A percentile compares a stretch with the other conserved stretches of the same genome.
Conservation (phyloP, 108 stramenopile species). For the Pseudonitzschia multistriata region DNA sequence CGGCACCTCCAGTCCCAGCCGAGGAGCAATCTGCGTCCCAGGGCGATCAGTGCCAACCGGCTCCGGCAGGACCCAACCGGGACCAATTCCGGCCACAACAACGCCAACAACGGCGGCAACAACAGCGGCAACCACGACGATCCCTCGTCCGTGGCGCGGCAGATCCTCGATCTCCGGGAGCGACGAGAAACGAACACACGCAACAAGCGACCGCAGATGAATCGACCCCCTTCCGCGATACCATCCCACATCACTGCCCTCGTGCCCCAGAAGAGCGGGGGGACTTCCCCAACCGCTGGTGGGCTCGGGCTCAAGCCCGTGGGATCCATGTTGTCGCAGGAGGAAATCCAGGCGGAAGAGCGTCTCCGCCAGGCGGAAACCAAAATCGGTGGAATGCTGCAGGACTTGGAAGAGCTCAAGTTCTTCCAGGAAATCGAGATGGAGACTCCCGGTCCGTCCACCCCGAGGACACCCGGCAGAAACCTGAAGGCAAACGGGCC, state of each 20-base stretch:
- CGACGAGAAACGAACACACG: slow-evolving; percentile 25
- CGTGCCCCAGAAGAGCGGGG: neutral
- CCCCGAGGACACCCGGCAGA: slow-evolving; percentile 19
- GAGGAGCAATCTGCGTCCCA: slow-evolving; percentile 12
- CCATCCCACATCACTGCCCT: slow-evolving; percentile 14
- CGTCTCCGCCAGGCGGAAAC: slow-evolving; percentile 38
- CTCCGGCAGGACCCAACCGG: slow-evolving; percentile 9
- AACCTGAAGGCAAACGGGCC: slow-evolving; percentile 9
- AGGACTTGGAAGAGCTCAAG: slow-evolving; percentile 51
- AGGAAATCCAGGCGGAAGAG: slow-evolving; percentile 27
- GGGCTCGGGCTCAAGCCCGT: slow-evolving; percentile 9
- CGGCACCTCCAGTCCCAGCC: neutral
- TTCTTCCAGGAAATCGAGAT: slow-evolving; percentile 57
- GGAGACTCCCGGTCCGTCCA: slow-evolving; percentile 19
- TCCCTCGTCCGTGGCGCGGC: slow-evolving; percentile 34
- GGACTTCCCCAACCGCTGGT: slow-evolving; percentile 13
- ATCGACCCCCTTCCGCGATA: neutral
- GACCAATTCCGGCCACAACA: neutral
- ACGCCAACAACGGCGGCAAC: slow-evolving; percentile 4
- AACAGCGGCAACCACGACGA: slow-evolving; percentile 20
- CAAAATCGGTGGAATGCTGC: slow-evolving; percentile 40
- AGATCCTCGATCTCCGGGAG: slow-evolving; percentile 41
- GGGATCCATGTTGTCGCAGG: slow-evolving; percentile 33
- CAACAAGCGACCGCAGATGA: slow-evolving; percentile 3
- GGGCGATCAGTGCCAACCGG: slow-evolving; percentile 30